phyloP scores from a whole-genome alignment of 306 rosid species.

The Gleditsia sinensis region DNA sequence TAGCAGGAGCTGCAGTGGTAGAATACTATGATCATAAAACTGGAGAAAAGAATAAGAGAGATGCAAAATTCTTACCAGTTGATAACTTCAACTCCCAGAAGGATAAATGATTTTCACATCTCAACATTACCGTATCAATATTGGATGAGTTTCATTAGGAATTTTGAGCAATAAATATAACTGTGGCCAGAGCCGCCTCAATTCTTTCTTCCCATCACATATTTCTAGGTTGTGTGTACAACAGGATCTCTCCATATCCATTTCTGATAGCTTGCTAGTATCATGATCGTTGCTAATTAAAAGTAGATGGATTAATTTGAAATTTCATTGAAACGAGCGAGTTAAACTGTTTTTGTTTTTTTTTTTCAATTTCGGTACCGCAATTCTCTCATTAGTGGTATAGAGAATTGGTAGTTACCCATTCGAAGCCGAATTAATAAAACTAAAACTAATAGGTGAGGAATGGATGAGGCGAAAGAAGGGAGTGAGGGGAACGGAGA shows the following conservation, averaged over 20 bases:
- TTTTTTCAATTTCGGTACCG: no score
- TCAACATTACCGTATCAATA: no score
- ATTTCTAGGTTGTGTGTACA: neutral
- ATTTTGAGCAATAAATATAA: conserved; percentile 10
- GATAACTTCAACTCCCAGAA: conserved; percentile 44
- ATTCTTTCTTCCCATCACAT: neutral
- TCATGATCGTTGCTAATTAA: neutral
- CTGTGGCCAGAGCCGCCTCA: neutral
- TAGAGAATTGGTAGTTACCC: no score
- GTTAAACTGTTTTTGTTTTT: no score
- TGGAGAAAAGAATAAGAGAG: conserved; percentile 39
- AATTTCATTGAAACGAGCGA: no score
- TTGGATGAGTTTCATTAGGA: neutral
- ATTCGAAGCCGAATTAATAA: no score
- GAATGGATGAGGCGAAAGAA: no score
- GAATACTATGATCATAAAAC: conserved; percentile 72
- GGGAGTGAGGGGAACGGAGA: no score
- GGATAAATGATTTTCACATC: conserved; percentile 17
- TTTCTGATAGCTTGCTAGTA: neutral
- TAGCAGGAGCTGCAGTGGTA: conserved; percentile 85
- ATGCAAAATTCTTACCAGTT: conserved; percentile 42
- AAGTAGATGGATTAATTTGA: neutral
- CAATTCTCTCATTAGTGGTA: no score
- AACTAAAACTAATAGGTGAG: no score
- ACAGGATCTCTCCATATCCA: neutral